Conservation (phyloP, 192 early-diverging fungal genomes). For the Phlyctochytrium planicorne region DNA sequence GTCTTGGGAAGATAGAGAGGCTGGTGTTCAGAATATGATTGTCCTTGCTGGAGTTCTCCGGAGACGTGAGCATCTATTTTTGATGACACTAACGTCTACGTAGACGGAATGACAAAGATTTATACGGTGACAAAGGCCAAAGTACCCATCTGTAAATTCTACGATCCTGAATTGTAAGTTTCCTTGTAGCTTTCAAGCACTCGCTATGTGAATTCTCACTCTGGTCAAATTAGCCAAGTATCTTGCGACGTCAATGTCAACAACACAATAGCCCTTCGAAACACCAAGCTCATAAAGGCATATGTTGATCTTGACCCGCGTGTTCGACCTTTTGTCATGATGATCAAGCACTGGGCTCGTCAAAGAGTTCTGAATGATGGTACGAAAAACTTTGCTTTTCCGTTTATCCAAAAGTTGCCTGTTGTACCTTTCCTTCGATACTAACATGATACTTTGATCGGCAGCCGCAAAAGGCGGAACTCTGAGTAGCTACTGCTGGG, state of each 20-base stretch:
- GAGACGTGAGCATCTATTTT: slow-evolving; percentile 51
- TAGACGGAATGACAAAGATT: slow-evolving; percentile 79
- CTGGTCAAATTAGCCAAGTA: slow-evolving; percentile 29
- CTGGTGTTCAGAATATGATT: slow-evolving; percentile 62
- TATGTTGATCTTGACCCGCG: slow-evolving; percentile 86
- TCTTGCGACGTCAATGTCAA: slow-evolving; percentile 95
- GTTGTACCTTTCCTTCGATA: too few species aligned
- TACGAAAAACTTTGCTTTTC: slow-evolving; percentile 31
- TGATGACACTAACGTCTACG: slow-evolving; percentile 1
- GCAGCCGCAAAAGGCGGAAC: slow-evolving; percentile 85
- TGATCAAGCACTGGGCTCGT: slow-evolving; percentile 93
- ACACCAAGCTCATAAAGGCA: slow-evolving; percentile 84
- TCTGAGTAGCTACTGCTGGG: slow-evolving; percentile 93
- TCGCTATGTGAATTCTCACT: not conserved
- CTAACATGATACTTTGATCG: not conserved
- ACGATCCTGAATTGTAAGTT: slow-evolving; percentile 82
- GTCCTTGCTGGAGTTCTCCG: slow-evolving; percentile 70
- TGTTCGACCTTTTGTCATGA: slow-evolving; percentile 85
- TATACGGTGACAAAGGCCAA: slow-evolving; percentile 80
- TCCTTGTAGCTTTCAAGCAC: slow-evolving; percentile 3
- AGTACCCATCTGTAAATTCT: slow-evolving; percentile 90
- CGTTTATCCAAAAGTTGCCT: too few species aligned
- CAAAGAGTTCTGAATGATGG: slow-evolving; percentile 84
- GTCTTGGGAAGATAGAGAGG: slow-evolving; percentile 69
- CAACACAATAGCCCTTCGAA: slow-evolving; percentile 85